Evolutionary conservation across 495 filamentous ascomycete genomes (phyloP).

Genomic region (Hypoxylon fragiforme): DNA sequence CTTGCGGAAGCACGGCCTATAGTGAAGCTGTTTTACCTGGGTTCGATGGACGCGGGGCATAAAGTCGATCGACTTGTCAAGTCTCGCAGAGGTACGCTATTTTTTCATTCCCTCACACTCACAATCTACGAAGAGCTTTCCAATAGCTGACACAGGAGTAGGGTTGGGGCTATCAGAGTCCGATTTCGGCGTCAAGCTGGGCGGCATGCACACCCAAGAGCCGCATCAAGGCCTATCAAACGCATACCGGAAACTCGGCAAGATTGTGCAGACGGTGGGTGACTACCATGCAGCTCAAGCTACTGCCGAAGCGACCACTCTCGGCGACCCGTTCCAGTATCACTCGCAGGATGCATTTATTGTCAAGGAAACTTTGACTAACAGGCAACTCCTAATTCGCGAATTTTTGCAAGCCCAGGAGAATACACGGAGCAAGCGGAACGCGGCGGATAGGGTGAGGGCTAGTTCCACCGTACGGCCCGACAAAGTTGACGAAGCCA

Average conservation of each 20-base stretch:
- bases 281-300: conserved; percentile 98
- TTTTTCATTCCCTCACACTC: not conserved
- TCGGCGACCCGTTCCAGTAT: conserved; percentile 92
- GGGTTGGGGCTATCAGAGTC: conserved; percentile 90
- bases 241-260: conserved; percentile 94
- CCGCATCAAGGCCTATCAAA: conserved; percentile 82
- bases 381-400: conserved; percentile 96
- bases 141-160: conserved; percentile 42
- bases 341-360: conserved; percentile 96
- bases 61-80: conserved; percentile 95
- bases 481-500: conserved; percentile 97
- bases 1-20: conserved; percentile 83
- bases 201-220: conserved; percentile 83
- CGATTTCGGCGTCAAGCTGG: conserved; percentile 88
- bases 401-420: conserved; percentile 90
- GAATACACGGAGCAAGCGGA: conserved; percentile 71
- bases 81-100: conserved; percentile 74
- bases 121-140: not conserved
- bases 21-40: conserved; percentile 95
- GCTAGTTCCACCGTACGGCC: conserved; percentile 77
- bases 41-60: conserved; percentile 91
- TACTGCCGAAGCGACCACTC: conserved; percentile 92
- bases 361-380: conserved; percentile 98
- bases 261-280: conserved; percentile 86
- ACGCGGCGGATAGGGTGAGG: conserved; percentile 86